phyloP scores from a whole-genome alignment of 257 asterid genomes.

The Lithospermum erythrorhizon region DNA sequence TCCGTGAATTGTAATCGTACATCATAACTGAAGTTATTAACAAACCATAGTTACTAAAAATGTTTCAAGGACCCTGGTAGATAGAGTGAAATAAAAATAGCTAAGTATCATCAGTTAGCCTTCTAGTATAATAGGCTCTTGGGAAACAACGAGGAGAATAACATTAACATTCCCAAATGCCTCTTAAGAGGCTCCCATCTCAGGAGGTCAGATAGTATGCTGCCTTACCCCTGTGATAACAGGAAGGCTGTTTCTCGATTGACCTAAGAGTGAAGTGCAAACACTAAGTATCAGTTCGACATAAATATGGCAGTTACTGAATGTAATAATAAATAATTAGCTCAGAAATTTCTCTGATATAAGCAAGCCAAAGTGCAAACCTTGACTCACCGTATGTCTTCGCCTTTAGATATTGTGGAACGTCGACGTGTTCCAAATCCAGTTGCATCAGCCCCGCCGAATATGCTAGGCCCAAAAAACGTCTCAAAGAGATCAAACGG shows the following conservation, averaged over 20 bases:
- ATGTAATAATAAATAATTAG: neutral
- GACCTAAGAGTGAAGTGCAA: no score
- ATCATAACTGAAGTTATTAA: constrained; percentile 51
- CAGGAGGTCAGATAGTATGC: no score
- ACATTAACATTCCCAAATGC: no score
- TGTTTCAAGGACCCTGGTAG: neutral
- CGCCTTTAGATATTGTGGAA: constrained; percentile 77
- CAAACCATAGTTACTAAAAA: neutral
- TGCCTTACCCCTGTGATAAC: no score
- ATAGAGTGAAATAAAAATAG: neutral
- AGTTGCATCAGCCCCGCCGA: constrained; percentile 73
- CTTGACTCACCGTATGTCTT: constrained; percentile 88
- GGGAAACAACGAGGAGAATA: neutral
- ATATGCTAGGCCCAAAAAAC: constrained; percentile 81
- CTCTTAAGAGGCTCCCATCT: no score
- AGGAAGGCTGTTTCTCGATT: no score
- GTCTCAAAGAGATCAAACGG: constrained; percentile 99
- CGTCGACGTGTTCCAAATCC: constrained; percentile 66
- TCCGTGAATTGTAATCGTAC: constrained; percentile 72
- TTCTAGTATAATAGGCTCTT: neutral
- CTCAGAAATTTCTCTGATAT: neutral
- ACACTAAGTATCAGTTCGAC: neutral
- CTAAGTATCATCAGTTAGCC: neutral
- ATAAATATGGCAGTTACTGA: neutral
- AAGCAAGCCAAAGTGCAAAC: neutral